Conservation (phyloP, 2,329 filamentous ascomycete genomes). For the Hortaea sp. region DNA sequence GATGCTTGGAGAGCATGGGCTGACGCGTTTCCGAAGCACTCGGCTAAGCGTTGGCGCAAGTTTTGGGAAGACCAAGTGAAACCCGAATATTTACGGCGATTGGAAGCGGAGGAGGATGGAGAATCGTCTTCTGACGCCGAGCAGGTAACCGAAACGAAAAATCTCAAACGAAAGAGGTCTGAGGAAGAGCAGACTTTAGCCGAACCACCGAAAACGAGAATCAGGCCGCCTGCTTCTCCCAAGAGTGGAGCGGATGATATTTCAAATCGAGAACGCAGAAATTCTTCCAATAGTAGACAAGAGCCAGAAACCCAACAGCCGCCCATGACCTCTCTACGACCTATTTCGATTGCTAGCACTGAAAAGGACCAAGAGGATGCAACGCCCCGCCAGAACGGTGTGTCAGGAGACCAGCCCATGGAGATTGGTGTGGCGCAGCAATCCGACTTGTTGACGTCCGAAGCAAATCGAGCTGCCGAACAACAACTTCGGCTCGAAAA, state of each 20-base stretch:
- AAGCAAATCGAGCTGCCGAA: slow-evolving; percentile 14
- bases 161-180: not conserved
- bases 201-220: too few relatives aligned
- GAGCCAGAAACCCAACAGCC: too few relatives aligned
- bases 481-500: slow-evolving; percentile 11
- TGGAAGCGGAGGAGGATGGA: not conserved
- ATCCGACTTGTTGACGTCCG: slow-evolving; percentile 11
- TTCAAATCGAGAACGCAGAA: too few relatives aligned
- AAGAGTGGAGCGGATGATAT: too few relatives aligned
- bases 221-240: too few relatives aligned
- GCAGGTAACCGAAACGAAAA: not conserved
- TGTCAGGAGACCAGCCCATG: not conserved
- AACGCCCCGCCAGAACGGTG: too few relatives aligned
- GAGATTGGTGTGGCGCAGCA: not conserved
- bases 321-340: too few relatives aligned
- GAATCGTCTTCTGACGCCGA: not conserved
- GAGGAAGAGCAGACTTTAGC: too few relatives aligned
- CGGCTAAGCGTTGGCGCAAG: slow-evolving; percentile 16
- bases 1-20: slow-evolving; percentile 20
- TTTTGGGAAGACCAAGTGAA: slow-evolving; percentile 18
- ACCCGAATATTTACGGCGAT: slow-evolving; percentile 10
- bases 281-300: too few relatives aligned
- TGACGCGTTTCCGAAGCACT: slow-evolving; percentile 8
- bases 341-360: too few relatives aligned
- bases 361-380: too few relatives aligned